Evolutionary conservation across 306 rosid species (phyloP).

Genomic region (Vicia faba): DNA sequence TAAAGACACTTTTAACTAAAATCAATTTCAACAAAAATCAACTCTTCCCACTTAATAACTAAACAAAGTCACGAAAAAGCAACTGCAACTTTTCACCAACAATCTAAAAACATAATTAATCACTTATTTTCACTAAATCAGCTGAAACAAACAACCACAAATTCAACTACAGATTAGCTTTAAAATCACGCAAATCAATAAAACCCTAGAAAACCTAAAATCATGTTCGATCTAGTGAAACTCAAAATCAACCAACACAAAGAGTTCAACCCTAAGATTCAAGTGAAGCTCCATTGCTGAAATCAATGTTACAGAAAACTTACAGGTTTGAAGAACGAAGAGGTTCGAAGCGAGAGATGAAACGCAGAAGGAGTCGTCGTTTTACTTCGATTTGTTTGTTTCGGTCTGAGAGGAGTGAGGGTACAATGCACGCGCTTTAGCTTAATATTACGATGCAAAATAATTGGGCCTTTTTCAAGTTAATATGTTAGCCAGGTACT

Average conservation of each 20-base stretch:
- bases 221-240: neutral
- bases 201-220: neutral
- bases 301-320: neutral
- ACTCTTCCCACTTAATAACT: neutral
- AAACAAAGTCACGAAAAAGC: neutral
- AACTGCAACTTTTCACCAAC: neutral
- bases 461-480: neutral
- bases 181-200: constrained; percentile 2
- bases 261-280: neutral
- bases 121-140: neutral
- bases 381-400: neutral
- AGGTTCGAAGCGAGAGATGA: neutral
- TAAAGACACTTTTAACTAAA: neutral
- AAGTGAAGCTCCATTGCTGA: neutral
- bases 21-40: neutral
- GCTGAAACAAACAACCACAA: neutral
- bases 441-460: neutral
- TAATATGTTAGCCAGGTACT: neutral
- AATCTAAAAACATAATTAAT: neutral
- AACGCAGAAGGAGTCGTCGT: constrained; percentile 11
- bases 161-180: neutral
- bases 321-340: constrained; percentile 14
- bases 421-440: neutral
- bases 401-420: neutral
- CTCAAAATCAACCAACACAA: neutral